Evolutionary conservation across 108 stramenopile genomes (phyloP).

Genomic region (Fragilariopsis cylindrus): DNA sequence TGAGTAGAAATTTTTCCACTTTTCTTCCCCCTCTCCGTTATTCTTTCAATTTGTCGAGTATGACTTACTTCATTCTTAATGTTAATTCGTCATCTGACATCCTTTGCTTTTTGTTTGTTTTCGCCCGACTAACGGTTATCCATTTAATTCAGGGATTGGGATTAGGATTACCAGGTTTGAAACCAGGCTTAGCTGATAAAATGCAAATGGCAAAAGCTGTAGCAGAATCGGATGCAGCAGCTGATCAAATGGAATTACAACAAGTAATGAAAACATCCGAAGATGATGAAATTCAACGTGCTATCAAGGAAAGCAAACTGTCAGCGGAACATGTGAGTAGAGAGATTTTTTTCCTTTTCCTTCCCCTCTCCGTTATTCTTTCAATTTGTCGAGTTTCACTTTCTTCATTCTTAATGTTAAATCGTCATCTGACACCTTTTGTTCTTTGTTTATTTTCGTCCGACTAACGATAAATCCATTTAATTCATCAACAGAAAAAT

Average conservation of each 20-base stretch:
- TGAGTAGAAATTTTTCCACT: slow-evolving; percentile 2
- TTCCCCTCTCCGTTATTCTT: neutral
- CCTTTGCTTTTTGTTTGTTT: neutral
- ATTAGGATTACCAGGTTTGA: slow-evolving; percentile 73
- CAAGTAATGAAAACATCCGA: neutral
- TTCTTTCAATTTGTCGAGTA: neutral
- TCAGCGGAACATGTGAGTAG: slow-evolving; percentile 40
- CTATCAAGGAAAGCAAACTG: slow-evolving; percentile 49
- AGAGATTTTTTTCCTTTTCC: neutral
- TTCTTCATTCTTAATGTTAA: neutral
- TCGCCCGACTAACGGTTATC: no score
- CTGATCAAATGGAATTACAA: neutral
- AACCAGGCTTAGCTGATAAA: slow-evolving; percentile 74
- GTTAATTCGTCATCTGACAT: neutral
- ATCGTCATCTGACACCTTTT: neutral
- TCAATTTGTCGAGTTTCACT: neutral
- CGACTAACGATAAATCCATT: neutral
- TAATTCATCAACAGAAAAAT: slow-evolving; percentile 32
- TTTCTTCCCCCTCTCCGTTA: neutral
- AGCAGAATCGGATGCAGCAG: slow-evolving; percentile 44
- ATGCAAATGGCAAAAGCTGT: slow-evolving; percentile 76
- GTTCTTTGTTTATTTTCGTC: neutral
- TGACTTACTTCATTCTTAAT: neutral
- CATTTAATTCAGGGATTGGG: slow-evolving; percentile 47
- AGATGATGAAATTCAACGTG: slow-evolving; percentile 53